A percentile compares a stretch with the other conserved stretches of the same genome.
Evolutionary conservation across 2,329 filamentous ascomycete species (phyloP).

Genomic region (Cytospora mali): DNA sequence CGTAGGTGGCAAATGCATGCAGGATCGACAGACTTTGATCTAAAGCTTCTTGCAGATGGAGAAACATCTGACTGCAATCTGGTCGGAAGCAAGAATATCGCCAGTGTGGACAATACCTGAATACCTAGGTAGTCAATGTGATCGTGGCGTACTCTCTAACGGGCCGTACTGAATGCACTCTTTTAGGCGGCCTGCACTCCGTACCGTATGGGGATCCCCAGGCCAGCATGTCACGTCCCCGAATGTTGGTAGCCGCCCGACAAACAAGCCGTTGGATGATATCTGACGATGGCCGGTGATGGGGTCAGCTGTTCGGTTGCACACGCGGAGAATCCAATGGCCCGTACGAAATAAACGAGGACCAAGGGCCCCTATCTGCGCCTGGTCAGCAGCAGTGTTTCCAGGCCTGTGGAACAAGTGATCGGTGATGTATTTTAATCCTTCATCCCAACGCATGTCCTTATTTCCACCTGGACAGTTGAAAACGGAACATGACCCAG

Average conservation of each 20-base stretch:
- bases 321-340: neutral
- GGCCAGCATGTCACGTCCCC: slow-evolving; percentile 6
- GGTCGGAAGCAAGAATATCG: neutral
- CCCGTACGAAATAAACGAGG: neutral
- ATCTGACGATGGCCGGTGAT: neutral
- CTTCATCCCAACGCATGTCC: neutral
- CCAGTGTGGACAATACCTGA: neutral
- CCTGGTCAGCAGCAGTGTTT: neutral
- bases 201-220: slow-evolving; percentile 16
- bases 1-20: neutral
- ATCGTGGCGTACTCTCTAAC: neutral
- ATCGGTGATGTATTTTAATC: neutral
- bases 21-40: neutral
- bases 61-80: neutral
- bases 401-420: neutral
- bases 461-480: neutral
- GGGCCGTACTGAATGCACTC: neutral
- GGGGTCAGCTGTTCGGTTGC: neutral
- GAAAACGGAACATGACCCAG: neutral
- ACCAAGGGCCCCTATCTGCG: neutral
- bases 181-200: too few species aligned
- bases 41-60: neutral
- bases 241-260: slow-evolving; percentile 13
- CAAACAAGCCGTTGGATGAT: slow-evolving; percentile 33
- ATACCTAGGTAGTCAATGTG: neutral